Evolutionary conservation across 305 asterid species (phyloP).

Genomic region (Fraxinus angustifolia): DNA sequence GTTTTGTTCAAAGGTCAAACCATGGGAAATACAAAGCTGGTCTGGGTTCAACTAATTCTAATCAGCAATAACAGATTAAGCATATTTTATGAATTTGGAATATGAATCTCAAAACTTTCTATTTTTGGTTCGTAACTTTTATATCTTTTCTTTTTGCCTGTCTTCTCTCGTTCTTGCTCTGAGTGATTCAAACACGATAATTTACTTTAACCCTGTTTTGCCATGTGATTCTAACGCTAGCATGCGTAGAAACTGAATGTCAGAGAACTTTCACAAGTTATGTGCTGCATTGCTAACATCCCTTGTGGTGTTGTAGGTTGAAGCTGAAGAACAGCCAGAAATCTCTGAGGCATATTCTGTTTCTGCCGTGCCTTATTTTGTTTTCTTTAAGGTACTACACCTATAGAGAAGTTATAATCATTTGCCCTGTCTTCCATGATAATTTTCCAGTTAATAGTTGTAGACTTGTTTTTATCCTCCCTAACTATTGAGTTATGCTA

Average conservation of each 20-base stretch:
- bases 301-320: conserved; percentile 55
- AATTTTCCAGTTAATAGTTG: background rate
- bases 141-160: background rate
- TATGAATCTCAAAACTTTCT: background rate
- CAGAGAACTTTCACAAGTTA: background rate
- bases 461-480: background rate
- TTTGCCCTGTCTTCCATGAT: background rate
- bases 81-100: background rate
- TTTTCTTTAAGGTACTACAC: conserved; percentile 71
- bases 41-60: background rate
- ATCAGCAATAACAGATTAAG: background rate
- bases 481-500: background rate
- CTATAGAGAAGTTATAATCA: background rate
- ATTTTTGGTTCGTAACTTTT: background rate
- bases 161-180: background rate
- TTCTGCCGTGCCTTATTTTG: conserved; percentile 88
- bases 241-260: background rate
- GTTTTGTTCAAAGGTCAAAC: background rate
- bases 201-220: conserved; percentile 1
- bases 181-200: background rate
- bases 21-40: background rate
- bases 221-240: background rate
- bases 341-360: conserved; percentile 82
- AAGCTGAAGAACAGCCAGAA: conserved; percentile 98
- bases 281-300: conserved; percentile 17